A percentile compares a stretch with the other conserved stretches of the same genome.
Conservation (phyloP, 495 filamentous ascomycete genomes). For the Bacidia rubella region DNA sequence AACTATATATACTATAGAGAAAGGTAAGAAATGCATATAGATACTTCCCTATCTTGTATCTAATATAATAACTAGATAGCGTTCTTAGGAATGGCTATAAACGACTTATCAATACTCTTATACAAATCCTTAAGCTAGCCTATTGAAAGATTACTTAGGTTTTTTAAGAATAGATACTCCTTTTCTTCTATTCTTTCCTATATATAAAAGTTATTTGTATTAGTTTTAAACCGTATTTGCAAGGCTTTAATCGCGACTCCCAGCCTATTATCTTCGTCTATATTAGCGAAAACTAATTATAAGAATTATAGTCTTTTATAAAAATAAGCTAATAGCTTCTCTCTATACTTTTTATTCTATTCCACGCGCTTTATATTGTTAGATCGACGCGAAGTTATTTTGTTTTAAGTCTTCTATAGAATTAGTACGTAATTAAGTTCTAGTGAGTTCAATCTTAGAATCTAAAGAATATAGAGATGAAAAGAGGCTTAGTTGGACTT, state of each 20-base stretch:
- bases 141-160: neutral
- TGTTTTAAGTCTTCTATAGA: neutral
- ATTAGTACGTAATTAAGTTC: neutral
- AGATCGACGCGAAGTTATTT: neutral
- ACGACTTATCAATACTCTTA: conserved; percentile 1
- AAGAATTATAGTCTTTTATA: neutral
- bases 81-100: neutral
- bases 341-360: neutral
- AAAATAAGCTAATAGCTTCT: neutral
- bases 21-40: too few relatives aligned
- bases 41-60: neutral
- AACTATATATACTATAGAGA: too few relatives aligned
- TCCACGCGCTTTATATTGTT: neutral
- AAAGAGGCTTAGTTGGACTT: neutral
- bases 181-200: neutral
- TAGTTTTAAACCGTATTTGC: neutral
- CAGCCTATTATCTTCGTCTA: neutral
- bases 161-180: neutral
- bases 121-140: conserved; percentile 4
- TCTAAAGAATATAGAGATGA: neutral
- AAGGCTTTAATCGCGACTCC: neutral
- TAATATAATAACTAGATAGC: neutral
- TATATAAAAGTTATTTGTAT: neutral
- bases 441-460: neutral
- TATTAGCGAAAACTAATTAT: neutral